Evolutionary conservation across 768 basidiomycete species (phyloP).

Genomic region (Tricholoma saponaceum): DNA sequence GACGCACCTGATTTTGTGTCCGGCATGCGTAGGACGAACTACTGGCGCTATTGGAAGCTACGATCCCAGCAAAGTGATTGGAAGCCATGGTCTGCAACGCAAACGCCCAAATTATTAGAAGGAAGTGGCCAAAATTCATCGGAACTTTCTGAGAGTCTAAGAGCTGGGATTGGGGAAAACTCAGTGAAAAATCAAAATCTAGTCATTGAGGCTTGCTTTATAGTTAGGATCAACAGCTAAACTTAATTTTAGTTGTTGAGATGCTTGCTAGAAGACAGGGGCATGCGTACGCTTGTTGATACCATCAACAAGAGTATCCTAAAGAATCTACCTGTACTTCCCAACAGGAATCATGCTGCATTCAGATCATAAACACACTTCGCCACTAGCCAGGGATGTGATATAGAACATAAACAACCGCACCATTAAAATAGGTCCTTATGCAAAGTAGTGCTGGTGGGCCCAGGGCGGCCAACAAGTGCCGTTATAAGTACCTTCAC

Average conservation of each 20-base stretch:
- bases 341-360: background rate
- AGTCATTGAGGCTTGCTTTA: background rate
- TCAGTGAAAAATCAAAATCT: background rate
- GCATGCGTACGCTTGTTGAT: background rate
- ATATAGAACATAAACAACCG: too few species aligned
- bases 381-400: too few species aligned
- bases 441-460: too few species aligned
- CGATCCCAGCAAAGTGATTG: slow-evolving; percentile 31
- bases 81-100: slow-evolving; percentile 16
- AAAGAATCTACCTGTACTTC: background rate
- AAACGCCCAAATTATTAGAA: slow-evolving; percentile 8
- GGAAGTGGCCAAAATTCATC: slow-evolving; percentile 4
- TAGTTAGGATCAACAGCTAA: background rate
- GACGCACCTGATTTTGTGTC: slow-evolving; percentile 27
- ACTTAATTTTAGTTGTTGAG: background rate
- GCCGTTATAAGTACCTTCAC: too few species aligned
- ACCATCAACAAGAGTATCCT: background rate
- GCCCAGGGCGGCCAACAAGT: too few species aligned
- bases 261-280: too few species aligned
- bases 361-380: too few species aligned
- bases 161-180: background rate
- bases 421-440: too few species aligned
- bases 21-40: slow-evolving; percentile 27
- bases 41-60: slow-evolving; percentile 28
- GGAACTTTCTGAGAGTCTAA: background rate